A percentile compares a stretch with the other conserved stretches of the same genome.
Evolutionary conservation across 2,329 filamentous ascomycete genomes (phyloP).

Genomic region (Aphanoascus verrucosus): DNA sequence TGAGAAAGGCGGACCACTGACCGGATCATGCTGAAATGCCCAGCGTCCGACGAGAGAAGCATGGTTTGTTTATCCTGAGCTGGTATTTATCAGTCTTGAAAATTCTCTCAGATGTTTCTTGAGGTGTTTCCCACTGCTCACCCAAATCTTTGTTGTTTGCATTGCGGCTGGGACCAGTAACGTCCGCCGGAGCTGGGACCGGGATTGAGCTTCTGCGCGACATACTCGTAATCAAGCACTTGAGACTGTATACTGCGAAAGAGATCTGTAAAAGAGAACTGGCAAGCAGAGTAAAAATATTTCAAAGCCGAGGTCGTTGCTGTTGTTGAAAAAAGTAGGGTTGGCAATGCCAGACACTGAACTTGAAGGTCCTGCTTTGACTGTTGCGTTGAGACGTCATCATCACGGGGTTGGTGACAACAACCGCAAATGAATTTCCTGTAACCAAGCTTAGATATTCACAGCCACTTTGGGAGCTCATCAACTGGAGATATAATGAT

Average conservation of each 20-base stretch:
- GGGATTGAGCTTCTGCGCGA: conserved; percentile 15
- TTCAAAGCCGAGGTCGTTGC: not conserved
- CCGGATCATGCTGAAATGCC: conserved; percentile 44
- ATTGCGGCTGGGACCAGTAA: not conserved
- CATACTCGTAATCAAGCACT: conserved; percentile 9
- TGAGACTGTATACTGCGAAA: not conserved
- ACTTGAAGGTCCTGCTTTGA: not conserved
- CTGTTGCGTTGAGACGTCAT: conserved; percentile 3
- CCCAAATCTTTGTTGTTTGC: conserved; percentile 6
- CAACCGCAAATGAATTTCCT: not conserved
- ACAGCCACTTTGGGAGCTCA: not conserved
- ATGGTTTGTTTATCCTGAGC: conserved; percentile 42
- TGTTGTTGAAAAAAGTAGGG: not conserved
- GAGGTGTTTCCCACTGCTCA: not conserved
- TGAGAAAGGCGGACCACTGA: conserved; percentile 21
- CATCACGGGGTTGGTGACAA: not conserved
- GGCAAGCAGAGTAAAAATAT: not conserved
- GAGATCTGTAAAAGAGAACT: not conserved
- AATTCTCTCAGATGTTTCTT: not conserved
- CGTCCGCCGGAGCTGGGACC: conserved; percentile 4
- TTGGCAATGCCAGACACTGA: not conserved
- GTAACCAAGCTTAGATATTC: conserved; percentile 1
- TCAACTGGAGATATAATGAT: not conserved
- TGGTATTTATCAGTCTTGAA: conserved; percentile 16
- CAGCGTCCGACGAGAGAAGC: conserved; percentile 37